These are phyloP conservation scores for Ceratocystiopsis sp. DNA, from an alignment of 2,329 filamentous ascomycete genomes.

Conservation along the genomic window DNA sequence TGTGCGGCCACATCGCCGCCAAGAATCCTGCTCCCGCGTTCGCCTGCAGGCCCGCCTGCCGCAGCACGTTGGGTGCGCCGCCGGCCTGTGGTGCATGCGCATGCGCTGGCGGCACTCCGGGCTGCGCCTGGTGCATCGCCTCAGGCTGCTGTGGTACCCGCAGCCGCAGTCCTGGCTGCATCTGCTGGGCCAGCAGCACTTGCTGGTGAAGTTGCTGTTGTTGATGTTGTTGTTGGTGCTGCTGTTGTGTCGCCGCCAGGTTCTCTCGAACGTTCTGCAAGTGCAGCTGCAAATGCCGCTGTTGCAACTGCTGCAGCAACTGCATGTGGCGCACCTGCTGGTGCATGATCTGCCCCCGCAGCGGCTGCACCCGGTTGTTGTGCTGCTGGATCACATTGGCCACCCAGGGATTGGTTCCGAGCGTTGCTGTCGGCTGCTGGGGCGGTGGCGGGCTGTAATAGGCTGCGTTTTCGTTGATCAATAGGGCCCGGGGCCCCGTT, in stretches of 20 bases:
- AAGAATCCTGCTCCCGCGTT: conserved; percentile 23
- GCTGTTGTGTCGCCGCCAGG: too few species aligned
- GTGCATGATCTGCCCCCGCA: not conserved
- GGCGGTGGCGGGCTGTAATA: conserved; percentile 26
- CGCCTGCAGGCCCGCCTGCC: conserved; percentile 13
- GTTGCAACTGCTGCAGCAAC: conserved; percentile 5
- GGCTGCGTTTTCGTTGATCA: conserved; percentile 34
- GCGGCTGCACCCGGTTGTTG: conserved; percentile 1
- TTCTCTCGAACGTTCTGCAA: not conserved
- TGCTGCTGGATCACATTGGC: conserved; percentile 1
- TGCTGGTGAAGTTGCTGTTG: conserved; percentile 2
- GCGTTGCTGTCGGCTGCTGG: not conserved
- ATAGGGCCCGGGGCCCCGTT: conserved; percentile 37
- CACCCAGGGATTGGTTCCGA: not conserved
- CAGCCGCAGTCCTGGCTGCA: not conserved
- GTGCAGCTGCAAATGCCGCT: conserved; percentile 7
- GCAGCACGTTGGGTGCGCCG: conserved; percentile 1
- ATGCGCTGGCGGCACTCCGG: conserved; percentile 6
- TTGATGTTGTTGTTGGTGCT: conserved; percentile 4
- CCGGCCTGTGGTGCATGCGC: conserved; percentile 9
- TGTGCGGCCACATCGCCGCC: conserved; percentile 36
- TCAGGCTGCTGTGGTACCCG: conserved; percentile 12
- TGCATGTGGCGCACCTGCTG: conserved; percentile 3
- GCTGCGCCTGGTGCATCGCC: conserved; percentile 7
- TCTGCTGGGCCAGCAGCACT: not conserved